These are phyloP conservation scores for Letharia lupina DNA, from an alignment of 495 filamentous ascomycete species.

Conservation along the genomic window DNA sequence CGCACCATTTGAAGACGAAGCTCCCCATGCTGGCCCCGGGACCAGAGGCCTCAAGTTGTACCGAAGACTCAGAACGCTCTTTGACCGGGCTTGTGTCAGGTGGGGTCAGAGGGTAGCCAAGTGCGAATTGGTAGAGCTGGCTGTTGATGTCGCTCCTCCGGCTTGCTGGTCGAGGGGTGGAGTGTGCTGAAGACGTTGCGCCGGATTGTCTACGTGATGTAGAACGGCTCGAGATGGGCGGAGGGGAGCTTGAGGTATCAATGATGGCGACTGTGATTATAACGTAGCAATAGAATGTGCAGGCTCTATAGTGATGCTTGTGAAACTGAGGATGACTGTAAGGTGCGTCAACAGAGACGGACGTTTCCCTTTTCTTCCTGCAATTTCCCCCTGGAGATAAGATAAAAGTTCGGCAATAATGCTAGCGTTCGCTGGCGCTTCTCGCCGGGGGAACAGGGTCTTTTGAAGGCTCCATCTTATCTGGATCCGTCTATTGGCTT, in stretches of 20 bases:
- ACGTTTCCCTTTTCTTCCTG: background rate
- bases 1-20: slow-evolving; percentile 50
- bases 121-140: slow-evolving; percentile 27
- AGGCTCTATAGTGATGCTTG: background rate
- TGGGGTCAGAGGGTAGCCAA: slow-evolving; percentile 27
- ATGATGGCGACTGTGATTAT: slow-evolving; percentile 17
- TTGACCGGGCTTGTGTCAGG: slow-evolving; percentile 17
- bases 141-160: slow-evolving; percentile 18
- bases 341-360: background rate
- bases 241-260: slow-evolving; percentile 20
- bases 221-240: slow-evolving; percentile 12
- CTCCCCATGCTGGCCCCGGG: slow-evolving; percentile 37
- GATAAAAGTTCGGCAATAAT: background rate
- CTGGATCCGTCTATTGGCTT: too few relatives aligned
- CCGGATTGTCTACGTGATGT: slow-evolving; percentile 8
- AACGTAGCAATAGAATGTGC: background rate
- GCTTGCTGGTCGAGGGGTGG: slow-evolving; percentile 12
- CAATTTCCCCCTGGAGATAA: slow-evolving; percentile 3
- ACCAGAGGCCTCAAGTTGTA: background rate
- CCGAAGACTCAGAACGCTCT: slow-evolving; percentile 1
- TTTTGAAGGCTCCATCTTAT: too few relatives aligned
- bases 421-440: background rate
- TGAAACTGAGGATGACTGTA: background rate
- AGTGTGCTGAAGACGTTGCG: slow-evolving; percentile 8
- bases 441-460: too few relatives aligned